These are phyloP conservation scores for Agrocybe pediades DNA, from an alignment of 768 basidiomycete species.

Conservation along the genomic window DNA sequence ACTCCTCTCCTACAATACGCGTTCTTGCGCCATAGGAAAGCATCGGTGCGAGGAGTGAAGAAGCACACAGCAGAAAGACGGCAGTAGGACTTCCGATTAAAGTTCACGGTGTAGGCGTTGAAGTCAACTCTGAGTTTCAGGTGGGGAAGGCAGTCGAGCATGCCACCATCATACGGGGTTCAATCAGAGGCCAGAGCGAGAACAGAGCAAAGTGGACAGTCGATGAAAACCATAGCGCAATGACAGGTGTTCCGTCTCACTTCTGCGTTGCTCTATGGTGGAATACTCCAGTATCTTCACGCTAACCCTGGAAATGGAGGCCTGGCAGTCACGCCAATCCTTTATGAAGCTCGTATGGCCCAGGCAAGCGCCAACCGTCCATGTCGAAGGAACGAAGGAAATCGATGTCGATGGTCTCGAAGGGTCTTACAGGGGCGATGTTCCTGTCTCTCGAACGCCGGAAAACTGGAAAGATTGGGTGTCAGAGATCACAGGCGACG, in stretches of 20 bases:
- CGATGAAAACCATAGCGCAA: conserved; percentile 15
- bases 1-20: background rate
- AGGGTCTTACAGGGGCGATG: background rate
- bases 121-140: conserved; percentile 11
- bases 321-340: conserved; percentile 7
- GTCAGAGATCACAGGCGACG: conserved; percentile 11
- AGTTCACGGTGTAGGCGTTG: conserved; percentile 3
- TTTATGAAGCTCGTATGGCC: too few species aligned
- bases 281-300: conserved; percentile 12
- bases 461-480: conserved; percentile 12
- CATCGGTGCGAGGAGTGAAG: conserved; percentile 16
- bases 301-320: conserved; percentile 13
- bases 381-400: conserved; percentile 3
- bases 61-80: conserved; percentile 5
- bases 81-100: conserved; percentile 9
- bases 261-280: conserved; percentile 16
- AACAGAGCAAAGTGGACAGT: conserved; percentile 17
- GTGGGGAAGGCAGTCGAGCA: conserved; percentile 7
- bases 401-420: conserved; percentile 10
- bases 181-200: conserved; percentile 10
- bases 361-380: too few species aligned
- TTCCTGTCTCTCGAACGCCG: background rate
- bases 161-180: conserved; percentile 15
- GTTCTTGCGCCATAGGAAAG: conserved; percentile 15
- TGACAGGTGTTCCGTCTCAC: conserved; percentile 17